Evolutionary conservation across 2,329 filamentous ascomycete genomes (phyloP), one percentile per base, ranked within the genome.

Genomic region (Aspergillus fumigatiaffinis): DNA sequence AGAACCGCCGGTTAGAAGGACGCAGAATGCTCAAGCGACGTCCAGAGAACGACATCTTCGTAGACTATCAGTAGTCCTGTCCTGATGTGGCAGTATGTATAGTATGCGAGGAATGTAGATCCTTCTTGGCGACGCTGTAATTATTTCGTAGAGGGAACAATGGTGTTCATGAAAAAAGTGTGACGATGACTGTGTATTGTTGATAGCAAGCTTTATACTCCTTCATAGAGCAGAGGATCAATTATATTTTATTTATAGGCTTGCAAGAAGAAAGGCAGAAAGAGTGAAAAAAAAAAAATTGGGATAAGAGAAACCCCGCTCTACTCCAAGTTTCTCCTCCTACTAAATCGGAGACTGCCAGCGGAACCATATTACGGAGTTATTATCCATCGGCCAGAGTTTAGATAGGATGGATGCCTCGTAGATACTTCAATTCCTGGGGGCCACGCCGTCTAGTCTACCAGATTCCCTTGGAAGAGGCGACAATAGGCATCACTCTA

Each of bases 41-140:
- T 46, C 75, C 76, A 56, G 77, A 77, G 70, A 77, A 79, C 52
- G 73, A 78, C 78, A 80, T 80, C 28, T 55, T 70, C 60, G 50
- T 32, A 47, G 49, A 38, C 53, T 23, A 42, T 38, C 32, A 7
- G 32, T 38, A 17, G 32, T 17, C 32, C 14, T 7, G 32, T 38
- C 14, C 14, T 17, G 32, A 38, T 38, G 32, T 38, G 25, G 35
- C 25, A 32, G 14, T n/a, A 49, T 52, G 29, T 53, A 26, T 46
- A 50, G 41, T 42, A 51, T 25, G 20, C 41, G 51, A 29, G 12
- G 49, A 9, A 35, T 49, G 42, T 50, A 51, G 47, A 47, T 47
- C 21, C 14, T 23, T 56, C 50, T 56, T 53, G 47, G 51, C 51
- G 21, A 26, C 14, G 21, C 20, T 6, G 23, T 2, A 23, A 25